These are phyloP conservation scores for Phtheirospermum japonicum DNA, from an alignment of 257 asterid genomes.

Conservation along the genomic window DNA sequence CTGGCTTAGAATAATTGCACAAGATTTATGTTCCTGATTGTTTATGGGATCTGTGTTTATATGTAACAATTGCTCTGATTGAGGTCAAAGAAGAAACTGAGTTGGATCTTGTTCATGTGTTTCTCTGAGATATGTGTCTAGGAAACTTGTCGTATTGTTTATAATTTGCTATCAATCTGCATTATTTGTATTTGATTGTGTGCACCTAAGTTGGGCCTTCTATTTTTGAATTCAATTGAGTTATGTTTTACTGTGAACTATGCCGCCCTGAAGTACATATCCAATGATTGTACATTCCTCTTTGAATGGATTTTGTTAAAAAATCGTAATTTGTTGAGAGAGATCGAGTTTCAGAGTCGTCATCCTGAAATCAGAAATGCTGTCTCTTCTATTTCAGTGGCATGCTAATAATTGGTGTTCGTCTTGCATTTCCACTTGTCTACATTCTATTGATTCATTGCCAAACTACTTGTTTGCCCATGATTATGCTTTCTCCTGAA, in stretches of 20 bases:
- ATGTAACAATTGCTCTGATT: conserved; percentile 10
- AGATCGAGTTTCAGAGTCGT: neutral
- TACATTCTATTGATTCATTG: neutral
- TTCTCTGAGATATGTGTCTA: neutral
- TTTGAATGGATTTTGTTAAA: neutral
- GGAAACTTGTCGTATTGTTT: neutral
- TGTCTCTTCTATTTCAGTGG: neutral
- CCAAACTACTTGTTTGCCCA: conserved; percentile 3
- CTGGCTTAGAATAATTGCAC: neutral
- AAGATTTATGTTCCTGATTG: conserved; percentile 17
- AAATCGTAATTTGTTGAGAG: neutral
- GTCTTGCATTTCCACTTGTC: neutral
- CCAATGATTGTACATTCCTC: neutral
- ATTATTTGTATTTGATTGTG: conserved; percentile 4
- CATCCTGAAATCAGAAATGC: neutral
- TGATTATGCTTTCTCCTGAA: neutral
- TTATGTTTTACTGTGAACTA: neutral
- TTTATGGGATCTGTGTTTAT: conserved; percentile 14
- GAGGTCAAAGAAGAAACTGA: neutral
- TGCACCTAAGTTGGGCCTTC: neutral
- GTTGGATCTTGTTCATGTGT: neutral
- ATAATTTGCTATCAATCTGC: too few species aligned
- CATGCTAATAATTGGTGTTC: neutral
- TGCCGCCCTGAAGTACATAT: conserved; percentile 1
- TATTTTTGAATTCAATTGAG: neutral